phyloP scores from a whole-genome alignment of 805 yeast species.

The Zygosaccharomyces gambellarensis region DNA sequence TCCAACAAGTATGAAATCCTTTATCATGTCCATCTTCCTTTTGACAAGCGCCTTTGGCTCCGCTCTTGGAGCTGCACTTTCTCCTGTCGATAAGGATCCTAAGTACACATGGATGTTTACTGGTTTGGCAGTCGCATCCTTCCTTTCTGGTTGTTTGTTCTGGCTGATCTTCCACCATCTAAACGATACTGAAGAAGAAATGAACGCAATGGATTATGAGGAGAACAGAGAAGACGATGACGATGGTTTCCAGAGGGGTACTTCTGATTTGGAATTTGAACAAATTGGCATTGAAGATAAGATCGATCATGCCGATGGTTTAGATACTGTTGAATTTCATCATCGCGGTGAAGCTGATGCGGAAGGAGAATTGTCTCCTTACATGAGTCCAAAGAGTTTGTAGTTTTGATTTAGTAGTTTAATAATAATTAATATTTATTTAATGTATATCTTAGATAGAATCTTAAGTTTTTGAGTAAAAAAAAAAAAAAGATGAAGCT shows the following conservation, averaged over 20 bases:
- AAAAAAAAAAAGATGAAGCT: not conserved
- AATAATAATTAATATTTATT: not conserved
- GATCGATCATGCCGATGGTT: not conserved
- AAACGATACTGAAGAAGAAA: conserved; percentile 53
- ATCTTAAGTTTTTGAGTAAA: not conserved
- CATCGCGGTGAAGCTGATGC: not conserved
- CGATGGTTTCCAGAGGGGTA: not conserved
- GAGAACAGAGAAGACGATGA: conserved; percentile 14
- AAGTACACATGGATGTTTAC: conserved; percentile 65
- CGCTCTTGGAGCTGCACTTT: conserved; percentile 67
- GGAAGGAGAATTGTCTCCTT: not conserved
- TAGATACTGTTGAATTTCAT: not conserved
- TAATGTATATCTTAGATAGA: not conserved
- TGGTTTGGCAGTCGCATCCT: conserved; percentile 56
- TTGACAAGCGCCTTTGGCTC: conserved; percentile 74
- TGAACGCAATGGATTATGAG: conserved; percentile 46
- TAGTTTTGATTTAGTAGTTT: not conserved
- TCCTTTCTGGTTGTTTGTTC: conserved; percentile 56
- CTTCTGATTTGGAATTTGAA: not conserved
- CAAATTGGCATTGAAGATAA: conserved; percentile 3
- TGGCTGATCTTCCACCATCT: conserved; percentile 54
- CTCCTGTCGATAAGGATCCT: conserved; percentile 64
- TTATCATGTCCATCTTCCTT: conserved; percentile 51
- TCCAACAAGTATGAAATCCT: conserved; percentile 49
- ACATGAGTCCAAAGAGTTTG: conserved; percentile 5